Percentiles rank a stretch among this genome's conserved stretches.
Conservation (phyloP, 257 asterid species). For the Prunella vulgaris region DNA sequence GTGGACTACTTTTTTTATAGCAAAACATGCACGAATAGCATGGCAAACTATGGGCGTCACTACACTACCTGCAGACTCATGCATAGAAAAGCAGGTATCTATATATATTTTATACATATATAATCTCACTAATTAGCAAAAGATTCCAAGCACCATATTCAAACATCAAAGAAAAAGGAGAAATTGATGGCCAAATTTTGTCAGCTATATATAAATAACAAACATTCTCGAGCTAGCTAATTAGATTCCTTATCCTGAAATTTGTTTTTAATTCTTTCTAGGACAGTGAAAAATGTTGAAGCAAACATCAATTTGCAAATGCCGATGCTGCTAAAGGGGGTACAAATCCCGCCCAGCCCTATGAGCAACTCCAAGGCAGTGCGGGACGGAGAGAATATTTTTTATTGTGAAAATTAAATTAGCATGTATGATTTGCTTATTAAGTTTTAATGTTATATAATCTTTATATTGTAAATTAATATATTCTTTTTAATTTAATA, state of each 20-base stretch:
- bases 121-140: constrained; percentile 4
- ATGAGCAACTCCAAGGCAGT: too few relatives aligned
- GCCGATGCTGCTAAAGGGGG: constrained; percentile 17
- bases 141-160: constrained; percentile 22
- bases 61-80: constrained; percentile 2
- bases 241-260: constrained; percentile 7
- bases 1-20: too few relatives aligned
- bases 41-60: background rate
- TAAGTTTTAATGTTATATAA: too few relatives aligned
- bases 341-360: constrained; percentile 5
- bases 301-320: constrained; percentile 9
- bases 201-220: constrained; percentile 21
- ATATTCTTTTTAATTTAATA: too few relatives aligned
- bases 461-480: too few relatives aligned
- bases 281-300: constrained; percentile 11
- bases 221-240: constrained; percentile 28
- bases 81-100: constrained; percentile 30
- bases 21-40: too few relatives aligned
- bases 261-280: background rate
- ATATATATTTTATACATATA: too few relatives aligned
- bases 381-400: too few relatives aligned
- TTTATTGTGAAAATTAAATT: too few relatives aligned
- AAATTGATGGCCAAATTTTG: constrained; percentile 30
- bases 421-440: too few relatives aligned
- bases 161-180: background rate